Base-by-base conservation (phyloP, 495 filamentous ascomycete genomes). In the Trichoderma erinaceum region DNA sequence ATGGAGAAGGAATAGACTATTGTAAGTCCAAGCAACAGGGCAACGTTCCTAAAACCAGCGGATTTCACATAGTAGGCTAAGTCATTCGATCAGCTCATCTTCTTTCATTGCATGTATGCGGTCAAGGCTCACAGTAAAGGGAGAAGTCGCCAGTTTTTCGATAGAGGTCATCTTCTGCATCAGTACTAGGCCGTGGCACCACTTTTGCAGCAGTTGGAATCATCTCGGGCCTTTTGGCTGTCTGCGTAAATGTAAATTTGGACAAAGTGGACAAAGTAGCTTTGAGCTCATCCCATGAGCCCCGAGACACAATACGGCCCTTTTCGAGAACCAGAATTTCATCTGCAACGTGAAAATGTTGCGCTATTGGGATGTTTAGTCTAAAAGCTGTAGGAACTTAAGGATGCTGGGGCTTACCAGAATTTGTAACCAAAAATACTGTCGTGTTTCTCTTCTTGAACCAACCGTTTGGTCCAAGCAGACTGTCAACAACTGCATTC, bases 61-160 rank as follows among this genome's bases (percentile, higher is more conserved):
- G 79, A 80, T 11, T 75, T 73, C 27, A 87, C 73, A 66, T 90
- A 90, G 71, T 88, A 90, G 0, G 76, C 80, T 82, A 66, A 66
- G 5, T 29, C 3, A 66, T 1, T 4, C 10, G 7, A 46, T 61
- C 23, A 61, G 56, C 27, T 21, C 10, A 61, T 12, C 10, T 61
- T 16, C 15, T 6, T 29, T 32, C 23, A 18, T 10, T 5, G 15
- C 11, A 25, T 18, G 2, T 61, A 21, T 32, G 1, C 2, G 21
- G 25, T 11, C 13, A 66, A 6, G 16, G 58, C 70, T 23, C 29
- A 76, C 75, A 41, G n/a, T 76, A 76, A 0, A 76, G 71, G 4
- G 68, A 71, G 0, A 75, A 15, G 48, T 75, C 71, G 5, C 74
- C 71, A 12, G 69, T 73, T 13, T 67, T 68, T 8, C 56, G 56